phyloP scores from a whole-genome alignment of 768 basidiomycete genomes.

The Naganishia vishniacii region DNA sequence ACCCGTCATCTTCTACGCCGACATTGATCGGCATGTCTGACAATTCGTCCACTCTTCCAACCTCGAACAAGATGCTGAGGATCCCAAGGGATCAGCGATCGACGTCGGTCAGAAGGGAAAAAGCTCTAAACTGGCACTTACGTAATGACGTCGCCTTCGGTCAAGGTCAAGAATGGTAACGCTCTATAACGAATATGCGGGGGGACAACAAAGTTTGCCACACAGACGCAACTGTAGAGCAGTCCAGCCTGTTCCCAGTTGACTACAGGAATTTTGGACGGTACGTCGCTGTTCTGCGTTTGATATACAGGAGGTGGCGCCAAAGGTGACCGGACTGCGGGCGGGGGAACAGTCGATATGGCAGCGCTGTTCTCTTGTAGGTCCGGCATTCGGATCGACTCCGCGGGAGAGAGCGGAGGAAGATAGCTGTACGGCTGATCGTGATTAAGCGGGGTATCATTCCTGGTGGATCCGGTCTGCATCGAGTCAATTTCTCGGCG shows the following conservation, averaged over 20 bases:
- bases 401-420: not conserved
- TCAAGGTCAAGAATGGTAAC: conserved; percentile 42
- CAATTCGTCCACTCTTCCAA: conserved; percentile 47
- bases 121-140: too few relatives aligned
- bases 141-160: conserved; percentile 43
- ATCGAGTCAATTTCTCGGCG: not conserved
- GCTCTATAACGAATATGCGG: conserved; percentile 39
- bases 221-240: conserved; percentile 47
- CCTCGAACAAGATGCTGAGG: conserved; percentile 46
- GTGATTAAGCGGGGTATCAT: not conserved
- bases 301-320: not conserved
- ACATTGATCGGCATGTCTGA: conserved; percentile 46
- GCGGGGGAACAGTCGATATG: not conserved
- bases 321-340: too few relatives aligned
- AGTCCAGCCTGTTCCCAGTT: conserved; percentile 42
- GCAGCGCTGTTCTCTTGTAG: not conserved
- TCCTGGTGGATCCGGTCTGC: too few relatives aligned
- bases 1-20: conserved; percentile 48
- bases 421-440: conserved; percentile 2
- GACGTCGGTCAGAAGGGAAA: too few relatives aligned
- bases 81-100: not conserved
- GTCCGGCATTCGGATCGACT: not conserved
- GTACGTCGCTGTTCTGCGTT: not conserved
- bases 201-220: conserved; percentile 42
- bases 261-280: conserved; percentile 2